Base-by-base conservation (phyloP, 2,329 filamentous ascomycete species). In the Talaromyces sp. region DNA sequence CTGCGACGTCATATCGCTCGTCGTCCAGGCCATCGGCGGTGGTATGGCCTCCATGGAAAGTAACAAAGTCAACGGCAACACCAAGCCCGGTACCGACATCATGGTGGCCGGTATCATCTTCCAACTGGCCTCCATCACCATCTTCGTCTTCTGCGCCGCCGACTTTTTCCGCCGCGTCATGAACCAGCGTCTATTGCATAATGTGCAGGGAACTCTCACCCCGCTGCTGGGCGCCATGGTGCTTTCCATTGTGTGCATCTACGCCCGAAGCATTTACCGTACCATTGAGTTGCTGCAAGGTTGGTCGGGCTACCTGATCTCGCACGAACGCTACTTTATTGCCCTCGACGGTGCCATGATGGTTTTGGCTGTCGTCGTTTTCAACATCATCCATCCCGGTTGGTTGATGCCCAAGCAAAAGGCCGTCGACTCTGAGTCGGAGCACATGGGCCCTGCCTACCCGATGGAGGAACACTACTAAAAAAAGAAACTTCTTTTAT, bases 61-160 rank as follows among this genome's bases (percentile, higher is more conserved):
- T 1, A 77, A 79, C 27, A 65, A 76, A 2, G 75, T 77, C 10
- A 66, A 69, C 31, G 82, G 82, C 32, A 65, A 76, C 55, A 83
- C 80, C 63, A 67, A 77, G n/a, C 71, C 71, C 11, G 81, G 80
- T 32, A 80, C 81, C 46, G 66, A 82, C 65, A 72, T 81, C 59
- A 79, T 81, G 68, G 76, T 83, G 51, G 80, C 79, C 1, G 85
- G 85, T 14, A 81, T 87, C 21, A 75, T 80, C n/a, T 78, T 86
- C 59, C 85, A 87, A 65, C 81, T 87, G 46, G 75, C 77, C 59
- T 81, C 82, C 5, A 80, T 87, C 59, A 75, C 79, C 32, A 61
- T 82, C 59, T 87, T 87, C 69, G 78, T 78, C 51, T 62, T 69
- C 64, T 72, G 81, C 43, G 78, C 84, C 3, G 71, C 64, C 4